phyloP scores from a whole-genome alignment of 169 alveolate species.

The Cryptosporidium andersoni region DNA sequence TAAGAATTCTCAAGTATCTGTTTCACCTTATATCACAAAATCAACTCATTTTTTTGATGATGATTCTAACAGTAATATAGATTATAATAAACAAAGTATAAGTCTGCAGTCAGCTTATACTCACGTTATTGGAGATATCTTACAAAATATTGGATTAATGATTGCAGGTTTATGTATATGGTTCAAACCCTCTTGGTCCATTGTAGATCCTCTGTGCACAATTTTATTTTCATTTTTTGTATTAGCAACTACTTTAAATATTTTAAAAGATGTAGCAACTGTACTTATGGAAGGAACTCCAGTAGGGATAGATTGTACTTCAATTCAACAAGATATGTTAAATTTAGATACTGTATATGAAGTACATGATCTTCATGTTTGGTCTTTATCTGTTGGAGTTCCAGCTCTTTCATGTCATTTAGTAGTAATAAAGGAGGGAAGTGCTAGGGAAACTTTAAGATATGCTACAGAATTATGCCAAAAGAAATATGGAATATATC shows the following conservation, averaged over 20 bases:
- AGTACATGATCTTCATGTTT: conserved; percentile 95
- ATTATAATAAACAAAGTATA: conserved; percentile 79
- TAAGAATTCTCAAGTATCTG: background rate
- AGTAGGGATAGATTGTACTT: conserved; percentile 82
- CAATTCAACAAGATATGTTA: conserved; percentile 81
- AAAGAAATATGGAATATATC: conserved; percentile 82
- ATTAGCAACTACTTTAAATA: conserved; percentile 90
- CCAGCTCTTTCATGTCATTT: conserved; percentile 91
- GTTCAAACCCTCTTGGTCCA: conserved; percentile 81
- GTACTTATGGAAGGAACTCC: conserved; percentile 97
- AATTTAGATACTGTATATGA: conserved; percentile 88
- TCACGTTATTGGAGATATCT: conserved; percentile 93
- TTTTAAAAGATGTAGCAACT: conserved; percentile 88
- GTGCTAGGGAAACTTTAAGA: conserved; percentile 76
- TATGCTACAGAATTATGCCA: conserved; percentile 84
- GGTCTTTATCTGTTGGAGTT: conserved; percentile 93
- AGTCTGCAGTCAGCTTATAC: conserved; percentile 91
- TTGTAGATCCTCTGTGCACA: conserved; percentile 96
- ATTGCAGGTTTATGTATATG: conserved; percentile 91
- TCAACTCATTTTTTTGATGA: conserved; percentile 9
- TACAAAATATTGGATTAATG: conserved; percentile 92
- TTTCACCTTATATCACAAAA: too few species aligned
- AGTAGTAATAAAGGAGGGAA: conserved; percentile 79
- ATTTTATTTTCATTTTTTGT: conserved; percentile 91
- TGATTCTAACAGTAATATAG: conserved; percentile 2